Percentiles rank a stretch among this genome's conserved stretches.
phyloP scores from a whole-genome alignment of 169 alveolate species.

The Cryptosporidium viatorum region DNA sequence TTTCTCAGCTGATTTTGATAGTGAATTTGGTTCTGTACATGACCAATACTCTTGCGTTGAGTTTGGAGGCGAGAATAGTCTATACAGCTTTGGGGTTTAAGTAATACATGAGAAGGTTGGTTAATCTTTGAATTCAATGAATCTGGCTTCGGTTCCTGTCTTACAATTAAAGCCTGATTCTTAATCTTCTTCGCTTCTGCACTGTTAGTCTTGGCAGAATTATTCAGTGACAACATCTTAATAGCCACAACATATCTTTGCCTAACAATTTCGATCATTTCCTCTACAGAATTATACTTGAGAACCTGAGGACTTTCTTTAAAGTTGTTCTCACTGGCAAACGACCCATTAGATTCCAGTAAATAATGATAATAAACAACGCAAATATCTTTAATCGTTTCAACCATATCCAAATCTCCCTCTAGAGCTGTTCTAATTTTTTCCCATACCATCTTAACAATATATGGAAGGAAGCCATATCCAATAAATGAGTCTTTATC shows the following conservation, averaged over 20 bases:
- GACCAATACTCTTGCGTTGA: not conserved
- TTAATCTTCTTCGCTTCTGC: not conserved
- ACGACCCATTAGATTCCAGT: conserved; percentile 49
- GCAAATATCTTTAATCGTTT: conserved; percentile 68
- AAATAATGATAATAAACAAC: conserved; percentile 70
- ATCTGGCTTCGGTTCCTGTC: not conserved
- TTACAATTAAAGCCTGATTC: not conserved
- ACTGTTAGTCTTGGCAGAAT: conserved; percentile 47
- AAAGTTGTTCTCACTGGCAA: not conserved
- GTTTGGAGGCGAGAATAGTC: not conserved
- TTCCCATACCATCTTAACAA: conserved; percentile 54
- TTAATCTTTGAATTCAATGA: not conserved
- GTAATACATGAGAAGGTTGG: not conserved
- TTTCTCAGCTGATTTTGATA: not conserved
- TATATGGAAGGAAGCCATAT: conserved; percentile 35
- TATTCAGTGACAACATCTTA: conserved; percentile 63
- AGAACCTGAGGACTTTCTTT: not conserved
- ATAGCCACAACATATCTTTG: conserved; percentile 70
- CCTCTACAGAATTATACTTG: conserved; percentile 39
- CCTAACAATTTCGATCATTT: conserved; percentile 69
- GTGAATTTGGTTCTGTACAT: not conserved
- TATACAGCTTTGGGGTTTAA: not conserved
- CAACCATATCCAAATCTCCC: conserved; percentile 36
- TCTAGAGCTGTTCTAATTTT: conserved; percentile 27
- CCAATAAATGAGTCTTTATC: conserved; percentile 2